Evolutionary conservation across 805 yeast species (phyloP).

Genomic region (Candida maesae): DNA sequence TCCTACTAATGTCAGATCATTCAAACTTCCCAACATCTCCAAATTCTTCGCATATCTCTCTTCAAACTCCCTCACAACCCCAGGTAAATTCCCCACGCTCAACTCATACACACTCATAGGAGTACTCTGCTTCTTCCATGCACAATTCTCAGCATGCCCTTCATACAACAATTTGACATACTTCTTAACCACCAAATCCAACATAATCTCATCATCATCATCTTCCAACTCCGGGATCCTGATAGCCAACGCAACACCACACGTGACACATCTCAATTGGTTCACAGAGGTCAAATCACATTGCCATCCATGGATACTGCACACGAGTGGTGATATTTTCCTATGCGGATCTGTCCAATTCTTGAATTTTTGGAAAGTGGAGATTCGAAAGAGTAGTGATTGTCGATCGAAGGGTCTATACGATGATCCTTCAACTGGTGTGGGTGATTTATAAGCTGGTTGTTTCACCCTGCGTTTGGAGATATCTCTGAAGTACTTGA

Average conservation of each 20-base stretch:
- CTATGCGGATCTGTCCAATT: slow-evolving; percentile 42
- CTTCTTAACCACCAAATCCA: slow-evolving; percentile 13
- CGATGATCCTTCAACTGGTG: too few relatives aligned
- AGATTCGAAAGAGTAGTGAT: slow-evolving; percentile 37
- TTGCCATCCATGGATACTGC: slow-evolving; percentile 53
- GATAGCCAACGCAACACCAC: slow-evolving; percentile 30
- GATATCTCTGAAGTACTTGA: slow-evolving; percentile 11
- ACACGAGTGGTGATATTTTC: slow-evolving; percentile 41
- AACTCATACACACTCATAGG: slow-evolving; percentile 20
- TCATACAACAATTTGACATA: slow-evolving; percentile 12
- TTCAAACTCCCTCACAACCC: slow-evolving; percentile 7
- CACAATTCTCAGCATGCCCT: slow-evolving; percentile 22
- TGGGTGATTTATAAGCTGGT: not conserved
- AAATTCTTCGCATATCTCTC: slow-evolving; percentile 9
- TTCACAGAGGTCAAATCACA: slow-evolving; percentile 30
- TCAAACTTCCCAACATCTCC: not conserved
- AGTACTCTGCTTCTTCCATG: slow-evolving; percentile 21
- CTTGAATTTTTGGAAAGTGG: slow-evolving; percentile 37
- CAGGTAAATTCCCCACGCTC: slow-evolving; percentile 8
- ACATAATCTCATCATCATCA: slow-evolving; percentile 9
- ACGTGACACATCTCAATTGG: slow-evolving; percentile 31
- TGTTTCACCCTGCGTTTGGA: slow-evolving; percentile 5
- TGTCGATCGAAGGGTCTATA: slow-evolving; percentile 33
- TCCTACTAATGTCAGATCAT: slow-evolving; percentile 4
- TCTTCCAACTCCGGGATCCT: slow-evolving; percentile 22